phyloP scores from a whole-genome alignment of 2,329 filamentous ascomycete species.

The Penicillium fuscoglaucum region DNA sequence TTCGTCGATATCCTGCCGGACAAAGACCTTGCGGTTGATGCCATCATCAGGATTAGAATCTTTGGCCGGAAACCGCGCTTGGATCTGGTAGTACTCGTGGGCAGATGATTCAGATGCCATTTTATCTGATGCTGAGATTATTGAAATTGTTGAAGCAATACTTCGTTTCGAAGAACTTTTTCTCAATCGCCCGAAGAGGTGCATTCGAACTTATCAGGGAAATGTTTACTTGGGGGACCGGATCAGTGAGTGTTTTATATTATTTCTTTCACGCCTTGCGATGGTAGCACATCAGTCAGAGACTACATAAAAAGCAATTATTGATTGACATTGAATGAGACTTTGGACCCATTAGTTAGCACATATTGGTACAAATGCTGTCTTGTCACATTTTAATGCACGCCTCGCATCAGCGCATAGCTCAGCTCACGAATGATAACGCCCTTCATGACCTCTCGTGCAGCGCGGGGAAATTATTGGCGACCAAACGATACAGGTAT shows the following conservation, averaged over 20 bases:
- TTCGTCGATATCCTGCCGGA: conserved; percentile 20
- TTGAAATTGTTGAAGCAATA: neutral
- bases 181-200: conserved; percentile 5
- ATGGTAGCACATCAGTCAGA: neutral
- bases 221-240: neutral
- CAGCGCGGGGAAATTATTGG: neutral
- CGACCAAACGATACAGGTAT: neutral
- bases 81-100: conserved; percentile 5
- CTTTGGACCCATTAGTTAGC: neutral
- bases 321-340: neutral
- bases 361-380: neutral
- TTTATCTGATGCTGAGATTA: neutral
- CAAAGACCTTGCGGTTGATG: conserved; percentile 6
- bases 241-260: neutral
- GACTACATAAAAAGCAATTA: neutral
- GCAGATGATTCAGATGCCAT: neutral
- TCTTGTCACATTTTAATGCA: neutral
- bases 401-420: neutral
- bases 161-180: conserved; percentile 3
- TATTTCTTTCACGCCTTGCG: neutral
- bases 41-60: conserved; percentile 1
- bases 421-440: neutral
- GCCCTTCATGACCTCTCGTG: neutral
- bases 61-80: neutral
- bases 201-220: neutral